Evolutionary conservation across 75 land plant genomes (phyloP).

Genomic region (Azolla pinnata): DNA sequence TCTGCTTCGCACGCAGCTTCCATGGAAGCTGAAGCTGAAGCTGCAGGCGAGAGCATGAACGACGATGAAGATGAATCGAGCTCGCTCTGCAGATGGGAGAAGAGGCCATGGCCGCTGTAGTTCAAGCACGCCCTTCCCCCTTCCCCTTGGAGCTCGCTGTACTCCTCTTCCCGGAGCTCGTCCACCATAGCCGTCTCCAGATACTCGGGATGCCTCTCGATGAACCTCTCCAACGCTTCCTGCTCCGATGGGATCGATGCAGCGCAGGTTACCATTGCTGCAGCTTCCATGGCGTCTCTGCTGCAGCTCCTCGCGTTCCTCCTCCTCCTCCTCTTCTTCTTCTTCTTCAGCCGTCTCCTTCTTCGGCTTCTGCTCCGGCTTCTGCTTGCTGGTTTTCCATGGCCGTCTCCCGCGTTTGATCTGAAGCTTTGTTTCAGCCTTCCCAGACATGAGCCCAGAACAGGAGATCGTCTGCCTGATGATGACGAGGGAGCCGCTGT

Average conservation of each 20-base stretch:
- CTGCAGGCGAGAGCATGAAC: conserved; percentile 59
- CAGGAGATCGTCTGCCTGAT: too few species aligned
- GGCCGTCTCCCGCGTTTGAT: too few species aligned
- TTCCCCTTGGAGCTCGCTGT: conserved; percentile 42
- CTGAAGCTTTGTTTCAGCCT: too few species aligned
- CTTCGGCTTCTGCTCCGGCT: too few species aligned
- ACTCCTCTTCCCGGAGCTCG: conserved; percentile 58
- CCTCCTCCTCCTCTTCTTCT: too few species aligned
- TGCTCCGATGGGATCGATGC: conserved; percentile 49
- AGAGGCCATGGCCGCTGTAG: conserved; percentile 82
- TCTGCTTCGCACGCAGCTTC: conserved; percentile 73
- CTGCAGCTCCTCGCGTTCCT: too few species aligned
- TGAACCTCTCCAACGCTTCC: conserved; percentile 48
- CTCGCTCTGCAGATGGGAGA: conserved; percentile 52
- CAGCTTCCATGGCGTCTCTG: too few species aligned
- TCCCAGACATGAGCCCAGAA: too few species aligned
- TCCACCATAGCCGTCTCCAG: conserved; percentile 50
- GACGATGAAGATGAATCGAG: conserved; percentile 57
- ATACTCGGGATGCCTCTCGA: conserved; percentile 64
- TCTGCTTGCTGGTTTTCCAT: too few species aligned
- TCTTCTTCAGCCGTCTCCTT: too few species aligned
- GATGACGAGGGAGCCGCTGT: too few species aligned
- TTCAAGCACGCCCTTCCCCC: conserved; percentile 60
- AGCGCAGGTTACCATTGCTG: too few species aligned
- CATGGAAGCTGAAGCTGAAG: conserved; percentile 54